phyloP scores from a whole-genome alignment of 1,284 basidiomycete genomes.

The Sutorius eximius region DNA sequence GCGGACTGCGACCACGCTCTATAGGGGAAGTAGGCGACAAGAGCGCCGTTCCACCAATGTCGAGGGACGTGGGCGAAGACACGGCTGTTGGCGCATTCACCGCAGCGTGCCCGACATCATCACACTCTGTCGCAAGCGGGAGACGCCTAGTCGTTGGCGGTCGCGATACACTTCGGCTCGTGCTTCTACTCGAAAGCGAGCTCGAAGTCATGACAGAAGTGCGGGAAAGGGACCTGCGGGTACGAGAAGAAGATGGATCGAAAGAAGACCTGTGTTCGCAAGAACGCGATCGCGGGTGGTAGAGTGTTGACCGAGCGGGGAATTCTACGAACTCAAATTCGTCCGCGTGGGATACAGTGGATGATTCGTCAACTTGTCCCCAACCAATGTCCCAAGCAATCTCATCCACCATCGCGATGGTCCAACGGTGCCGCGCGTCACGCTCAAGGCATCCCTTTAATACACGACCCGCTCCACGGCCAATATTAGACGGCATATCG shows the following conservation, averaged over 20 bases:
- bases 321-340: conserved; percentile 32
- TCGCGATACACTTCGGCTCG: conserved; percentile 32
- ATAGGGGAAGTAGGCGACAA: conserved; percentile 29
- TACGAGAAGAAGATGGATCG: conserved; percentile 11
- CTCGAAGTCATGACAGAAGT: conserved; percentile 39
- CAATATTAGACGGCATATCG: conserved; percentile 58
- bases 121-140: conserved; percentile 21
- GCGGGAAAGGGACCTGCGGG: conserved; percentile 44
- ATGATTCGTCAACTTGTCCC: conserved; percentile 44
- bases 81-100: conserved; percentile 22
- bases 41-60: conserved; percentile 33
- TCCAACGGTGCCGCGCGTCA: conserved; percentile 64
- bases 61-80: conserved; percentile 28
- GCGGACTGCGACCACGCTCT: conserved; percentile 43
- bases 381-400: conserved; percentile 81
- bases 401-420: conserved; percentile 70
- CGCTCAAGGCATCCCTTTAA: conserved; percentile 75
- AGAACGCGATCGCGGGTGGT: conserved; percentile 21
- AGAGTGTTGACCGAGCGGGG: conserved; percentile 10
- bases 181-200: conserved; percentile 37
- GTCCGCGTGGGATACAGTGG: conserved; percentile 31
- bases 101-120: conserved; percentile 15
- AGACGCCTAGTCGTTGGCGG: conserved; percentile 16
- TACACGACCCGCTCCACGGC: conserved; percentile 69
- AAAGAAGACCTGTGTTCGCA: conserved; percentile 3